phyloP scores from a whole-genome alignment of 768 basidiomycete species.

The Goffeauzyma gilvescens region DNA sequence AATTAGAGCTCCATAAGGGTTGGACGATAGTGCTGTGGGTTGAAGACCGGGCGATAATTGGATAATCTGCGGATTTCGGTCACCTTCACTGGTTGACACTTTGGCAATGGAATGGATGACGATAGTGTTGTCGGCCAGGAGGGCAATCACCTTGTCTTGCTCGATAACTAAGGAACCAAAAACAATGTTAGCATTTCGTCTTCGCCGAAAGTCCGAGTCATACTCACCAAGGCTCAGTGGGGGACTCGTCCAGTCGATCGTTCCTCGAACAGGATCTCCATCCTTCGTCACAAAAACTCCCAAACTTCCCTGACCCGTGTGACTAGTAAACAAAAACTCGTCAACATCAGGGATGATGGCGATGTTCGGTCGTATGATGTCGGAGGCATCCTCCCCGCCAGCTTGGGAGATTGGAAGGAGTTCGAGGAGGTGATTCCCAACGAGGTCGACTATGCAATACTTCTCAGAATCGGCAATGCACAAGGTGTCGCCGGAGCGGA shows the following conservation, averaged over 20 bases:
- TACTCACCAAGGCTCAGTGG: constrained; percentile 58
- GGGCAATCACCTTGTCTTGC: constrained; percentile 57
- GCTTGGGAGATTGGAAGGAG: constrained; percentile 66
- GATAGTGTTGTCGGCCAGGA: constrained; percentile 59
- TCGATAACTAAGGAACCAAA: constrained; percentile 45
- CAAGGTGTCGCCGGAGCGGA: constrained; percentile 42
- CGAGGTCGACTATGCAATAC: constrained; percentile 66
- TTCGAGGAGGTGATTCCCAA: constrained; percentile 48
- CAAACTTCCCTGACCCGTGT: constrained; percentile 57
- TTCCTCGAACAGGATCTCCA: constrained; percentile 77
- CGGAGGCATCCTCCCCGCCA: constrained; percentile 21
- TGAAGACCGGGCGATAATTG: constrained; percentile 35
- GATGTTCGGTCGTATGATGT: constrained; percentile 46
- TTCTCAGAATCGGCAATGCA: constrained; percentile 54
- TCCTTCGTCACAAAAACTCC: constrained; percentile 69
- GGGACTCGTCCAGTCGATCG: constrained; percentile 65
- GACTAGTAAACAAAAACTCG: constrained; percentile 72
- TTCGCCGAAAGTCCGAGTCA: too few species aligned
- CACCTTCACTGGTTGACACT: constrained; percentile 35
- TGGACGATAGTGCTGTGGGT: constrained; percentile 18
- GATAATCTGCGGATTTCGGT: constrained; percentile 47
- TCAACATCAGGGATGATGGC: constrained; percentile 48
- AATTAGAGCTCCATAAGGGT: constrained; percentile 26
- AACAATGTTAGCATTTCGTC: neutral
- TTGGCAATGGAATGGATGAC: constrained; percentile 54